Conservation (phyloP, 2,329 filamentous ascomycete species). For the Aspergillus pseudonomiae region DNA sequence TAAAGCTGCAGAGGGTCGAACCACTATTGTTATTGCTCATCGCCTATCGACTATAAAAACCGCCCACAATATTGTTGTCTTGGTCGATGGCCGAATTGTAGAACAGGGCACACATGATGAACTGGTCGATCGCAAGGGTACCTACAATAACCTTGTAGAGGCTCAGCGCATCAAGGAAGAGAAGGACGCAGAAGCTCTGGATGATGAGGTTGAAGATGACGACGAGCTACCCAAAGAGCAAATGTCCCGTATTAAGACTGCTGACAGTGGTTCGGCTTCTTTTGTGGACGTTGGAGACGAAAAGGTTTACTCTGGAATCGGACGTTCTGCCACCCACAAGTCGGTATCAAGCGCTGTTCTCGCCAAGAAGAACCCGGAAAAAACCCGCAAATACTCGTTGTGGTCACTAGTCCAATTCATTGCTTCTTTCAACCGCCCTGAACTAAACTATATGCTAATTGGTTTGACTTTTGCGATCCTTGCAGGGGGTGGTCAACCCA, state of each 20-base stretch:
- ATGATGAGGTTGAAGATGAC: constrained; percentile 29
- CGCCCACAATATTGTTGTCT: constrained; percentile 94
- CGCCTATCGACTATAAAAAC: constrained; percentile 91
- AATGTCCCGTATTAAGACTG: constrained; percentile 36
- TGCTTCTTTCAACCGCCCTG: constrained; percentile 73
- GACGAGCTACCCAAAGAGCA: constrained; percentile 31
- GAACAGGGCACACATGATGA: constrained; percentile 89
- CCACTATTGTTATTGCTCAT: constrained; percentile 95
- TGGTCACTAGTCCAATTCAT: constrained; percentile 80
- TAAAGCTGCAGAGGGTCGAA: constrained; percentile 79
- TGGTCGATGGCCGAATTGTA: constrained; percentile 80
- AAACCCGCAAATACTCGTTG: constrained; percentile 64
- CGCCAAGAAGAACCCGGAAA: constrained; percentile 56
- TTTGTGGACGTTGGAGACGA: constrained; percentile 35
- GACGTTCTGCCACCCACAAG: constrained; percentile 53
- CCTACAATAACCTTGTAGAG: constrained; percentile 83
- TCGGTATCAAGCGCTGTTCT: constrained; percentile 72
- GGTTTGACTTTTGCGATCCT: constrained; percentile 76
- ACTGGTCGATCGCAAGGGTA: constrained; percentile 68
- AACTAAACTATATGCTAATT: constrained; percentile 71
- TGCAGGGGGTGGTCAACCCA: constrained; percentile 79
- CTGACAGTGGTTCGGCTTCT: constrained; percentile 31
- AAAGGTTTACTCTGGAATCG: constrained; percentile 35
- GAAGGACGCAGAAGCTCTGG: constrained; percentile 40
- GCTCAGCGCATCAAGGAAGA: constrained; percentile 78